Conservation (phyloP, 192 early-diverging fungal species). For the Chytriomyces sp. region DNA sequence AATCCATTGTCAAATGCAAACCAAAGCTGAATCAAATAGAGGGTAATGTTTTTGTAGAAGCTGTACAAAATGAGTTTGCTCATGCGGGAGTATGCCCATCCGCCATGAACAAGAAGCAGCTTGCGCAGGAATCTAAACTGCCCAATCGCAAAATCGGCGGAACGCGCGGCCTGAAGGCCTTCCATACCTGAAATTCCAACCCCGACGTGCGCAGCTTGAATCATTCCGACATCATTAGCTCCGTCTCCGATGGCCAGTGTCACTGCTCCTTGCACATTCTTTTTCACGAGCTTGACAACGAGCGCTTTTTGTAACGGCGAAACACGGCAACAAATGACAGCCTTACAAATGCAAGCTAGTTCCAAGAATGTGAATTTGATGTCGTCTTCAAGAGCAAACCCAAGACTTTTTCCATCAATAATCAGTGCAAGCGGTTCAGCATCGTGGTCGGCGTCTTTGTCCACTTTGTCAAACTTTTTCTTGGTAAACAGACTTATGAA, state of each 20-base stretch:
- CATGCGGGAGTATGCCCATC: constrained; percentile 95
- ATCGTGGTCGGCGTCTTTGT: constrained; percentile 43
- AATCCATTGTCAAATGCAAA: constrained; percentile 91
- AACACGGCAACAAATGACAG: constrained; percentile 98
- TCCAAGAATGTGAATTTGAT: constrained; percentile 76
- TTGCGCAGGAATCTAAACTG: constrained; percentile 96
- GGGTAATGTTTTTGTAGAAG: constrained; percentile 99
- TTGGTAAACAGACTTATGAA: constrained; percentile 26
- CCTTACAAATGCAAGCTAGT: constrained; percentile 89
- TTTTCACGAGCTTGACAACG: constrained; percentile 96
- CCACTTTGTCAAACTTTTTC: constrained; percentile 44
- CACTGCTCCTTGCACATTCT: constrained; percentile 79
- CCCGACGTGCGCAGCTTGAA: constrained; percentile 99
- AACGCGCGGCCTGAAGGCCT: constrained; percentile 96
- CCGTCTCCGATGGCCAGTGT: constrained; percentile 98
- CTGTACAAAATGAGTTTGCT: constrained; percentile 96
- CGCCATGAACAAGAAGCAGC: constrained; percentile 93
- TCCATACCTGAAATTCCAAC: constrained; percentile 96
- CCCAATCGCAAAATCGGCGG: constrained; percentile 98
- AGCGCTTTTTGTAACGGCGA: constrained; percentile 97
- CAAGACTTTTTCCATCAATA: constrained; percentile 93
- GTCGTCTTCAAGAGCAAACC: constrained; percentile 89
- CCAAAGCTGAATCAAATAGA: constrained; percentile 99
- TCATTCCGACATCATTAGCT: constrained; percentile 99
- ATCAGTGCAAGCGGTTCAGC: constrained; percentile 80